Percentiles rank a stretch among this genome's conserved stretches.
phyloP scores from a whole-genome alignment of 106 monocot species.

The Narthecium ossifragum region DNA sequence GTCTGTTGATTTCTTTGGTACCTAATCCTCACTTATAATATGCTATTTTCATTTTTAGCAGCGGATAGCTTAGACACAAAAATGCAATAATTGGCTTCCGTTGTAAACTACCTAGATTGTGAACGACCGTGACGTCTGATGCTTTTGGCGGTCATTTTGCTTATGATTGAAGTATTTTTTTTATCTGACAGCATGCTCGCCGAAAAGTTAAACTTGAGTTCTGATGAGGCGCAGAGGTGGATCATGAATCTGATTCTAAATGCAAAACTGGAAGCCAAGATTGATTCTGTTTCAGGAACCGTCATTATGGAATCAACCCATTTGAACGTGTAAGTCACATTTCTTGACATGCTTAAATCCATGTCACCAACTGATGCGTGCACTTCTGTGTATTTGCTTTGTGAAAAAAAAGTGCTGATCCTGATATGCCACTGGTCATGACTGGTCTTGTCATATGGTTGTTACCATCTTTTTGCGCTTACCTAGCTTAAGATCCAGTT shows the following conservation, averaged over 20 bases:
- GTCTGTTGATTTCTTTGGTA: too few relatives aligned
- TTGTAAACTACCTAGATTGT: too few relatives aligned
- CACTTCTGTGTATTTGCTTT: too few relatives aligned
- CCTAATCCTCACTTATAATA: too few relatives aligned
- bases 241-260: conserved; percentile 81
- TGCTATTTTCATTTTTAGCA: too few relatives aligned
- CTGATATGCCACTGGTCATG: too few relatives aligned
- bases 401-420: too few relatives aligned
- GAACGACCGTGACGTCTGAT: too few relatives aligned
- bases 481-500: background rate
- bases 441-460: background rate
- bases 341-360: background rate
- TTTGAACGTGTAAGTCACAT: conserved; percentile 49
- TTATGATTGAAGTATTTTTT: too few relatives aligned
- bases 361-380: background rate
- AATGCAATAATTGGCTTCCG: too few relatives aligned
- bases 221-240: conserved; percentile 84
- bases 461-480: background rate
- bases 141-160: too few relatives aligned
- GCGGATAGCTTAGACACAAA: too few relatives aligned
- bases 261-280: conserved; percentile 84
- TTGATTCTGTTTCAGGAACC: conserved; percentile 56
- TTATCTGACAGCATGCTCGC: conserved; percentile 63
- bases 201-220: conserved; percentile 87
- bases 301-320: conserved; percentile 47